Percentiles rank a stretch among this genome's conserved stretches.
Conservation (phyloP, 2,329 filamentous ascomycete genomes). For the Penicillium nordicum region DNA sequence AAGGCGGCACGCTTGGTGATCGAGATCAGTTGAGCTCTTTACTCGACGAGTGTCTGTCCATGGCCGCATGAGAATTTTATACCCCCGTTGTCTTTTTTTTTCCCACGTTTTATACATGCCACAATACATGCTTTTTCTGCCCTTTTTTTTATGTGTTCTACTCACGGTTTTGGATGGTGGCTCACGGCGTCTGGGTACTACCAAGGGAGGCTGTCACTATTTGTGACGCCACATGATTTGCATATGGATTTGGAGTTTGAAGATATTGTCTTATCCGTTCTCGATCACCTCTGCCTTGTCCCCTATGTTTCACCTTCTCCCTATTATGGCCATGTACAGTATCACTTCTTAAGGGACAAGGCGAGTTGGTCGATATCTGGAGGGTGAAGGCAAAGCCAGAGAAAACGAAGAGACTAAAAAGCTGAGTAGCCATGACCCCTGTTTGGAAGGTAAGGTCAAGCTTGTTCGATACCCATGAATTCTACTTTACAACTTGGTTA, state of each 20-base stretch:
- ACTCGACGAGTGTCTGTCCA: conserved; percentile 43
- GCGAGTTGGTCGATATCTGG: background rate
- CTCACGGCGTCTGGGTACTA: conserved; percentile 32
- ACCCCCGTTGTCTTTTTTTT: conserved; percentile 12
- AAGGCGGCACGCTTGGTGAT: conserved; percentile 36
- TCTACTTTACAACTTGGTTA: conserved; percentile 13
- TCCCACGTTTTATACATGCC: conserved; percentile 7
- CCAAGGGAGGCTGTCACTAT: conserved; percentile 17
- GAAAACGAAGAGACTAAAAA: conserved; percentile 12
- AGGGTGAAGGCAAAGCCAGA: background rate
- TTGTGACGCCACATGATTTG: conserved; percentile 21
- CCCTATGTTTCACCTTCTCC: conserved; percentile 9
- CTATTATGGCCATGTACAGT: conserved; percentile 19
- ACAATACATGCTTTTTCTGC: conserved; percentile 9
- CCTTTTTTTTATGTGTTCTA: conserved; percentile 6
- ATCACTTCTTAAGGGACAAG: conserved; percentile 11
- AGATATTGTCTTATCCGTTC: conserved; percentile 15
- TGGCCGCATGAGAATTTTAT: conserved; percentile 36
- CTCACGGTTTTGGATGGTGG: conserved; percentile 22
- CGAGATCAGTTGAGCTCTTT: conserved; percentile 38
- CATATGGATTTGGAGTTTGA: conserved; percentile 28
- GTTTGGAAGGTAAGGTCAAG: conserved; percentile 16
- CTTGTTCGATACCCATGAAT: conserved; percentile 33
- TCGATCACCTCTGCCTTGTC: conserved; percentile 13
- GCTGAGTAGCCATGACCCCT: conserved; percentile 12